phyloP scores from a whole-genome alignment of 345 rosid genomes.

The Acer negundo region DNA sequence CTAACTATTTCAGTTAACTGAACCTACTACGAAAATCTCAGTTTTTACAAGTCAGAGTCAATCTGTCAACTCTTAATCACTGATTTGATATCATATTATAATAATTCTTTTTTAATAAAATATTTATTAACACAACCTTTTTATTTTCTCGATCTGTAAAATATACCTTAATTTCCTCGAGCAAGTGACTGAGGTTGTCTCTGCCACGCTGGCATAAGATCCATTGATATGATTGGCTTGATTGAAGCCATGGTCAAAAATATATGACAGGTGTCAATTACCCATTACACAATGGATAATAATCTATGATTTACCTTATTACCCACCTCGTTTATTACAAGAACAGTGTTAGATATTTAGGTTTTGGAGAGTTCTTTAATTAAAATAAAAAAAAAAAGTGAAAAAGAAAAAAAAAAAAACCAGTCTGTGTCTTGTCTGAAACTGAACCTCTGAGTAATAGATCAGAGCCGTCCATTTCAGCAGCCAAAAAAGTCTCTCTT shows the following conservation, averaged over 20 bases:
- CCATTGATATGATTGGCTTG: constrained; percentile 58
- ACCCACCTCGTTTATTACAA: constrained; percentile 42
- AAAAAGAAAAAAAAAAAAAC: constrained; percentile 4
- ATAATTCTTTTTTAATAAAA: constrained; percentile 19
- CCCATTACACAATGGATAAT: constrained; percentile 44
- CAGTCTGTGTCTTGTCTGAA: constrained; percentile 17
- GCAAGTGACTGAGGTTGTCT: constrained; percentile 57
- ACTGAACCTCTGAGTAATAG: constrained; percentile 35
- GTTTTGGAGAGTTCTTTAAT: background rate
- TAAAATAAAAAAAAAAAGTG: background rate
- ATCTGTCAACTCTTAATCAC: background rate
- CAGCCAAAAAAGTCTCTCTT: constrained; percentile 32
- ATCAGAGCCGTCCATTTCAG: constrained; percentile 58
- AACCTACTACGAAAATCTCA: constrained; percentile 53
- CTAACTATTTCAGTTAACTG: constrained; percentile 47
- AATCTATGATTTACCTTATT: constrained; percentile 28
- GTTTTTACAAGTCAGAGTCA: constrained; percentile 33
- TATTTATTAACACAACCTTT: background rate
- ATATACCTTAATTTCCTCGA: constrained; percentile 90
- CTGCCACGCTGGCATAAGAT: constrained; percentile 54
- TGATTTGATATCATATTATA: constrained; percentile 21
- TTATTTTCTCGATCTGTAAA: constrained; percentile 19
- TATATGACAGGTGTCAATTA: constrained; percentile 48
- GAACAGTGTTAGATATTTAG: background rate
- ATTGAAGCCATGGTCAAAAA: constrained; percentile 33